Conservation (phyloP, 1,284 basidiomycete species). For the Inonotus obliquus region DNA sequence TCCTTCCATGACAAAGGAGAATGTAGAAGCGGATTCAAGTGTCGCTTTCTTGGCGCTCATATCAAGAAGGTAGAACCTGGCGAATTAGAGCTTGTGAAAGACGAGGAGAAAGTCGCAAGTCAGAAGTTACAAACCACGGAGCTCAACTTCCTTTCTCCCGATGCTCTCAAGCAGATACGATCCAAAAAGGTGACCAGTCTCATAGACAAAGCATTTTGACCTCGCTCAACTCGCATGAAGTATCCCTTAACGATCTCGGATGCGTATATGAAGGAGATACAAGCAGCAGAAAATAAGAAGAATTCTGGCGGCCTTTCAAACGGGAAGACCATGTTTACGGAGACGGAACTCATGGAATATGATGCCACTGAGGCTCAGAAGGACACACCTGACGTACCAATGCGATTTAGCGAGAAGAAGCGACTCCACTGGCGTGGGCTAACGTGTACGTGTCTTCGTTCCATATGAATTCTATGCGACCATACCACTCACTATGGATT, state of each 20-base stretch:
- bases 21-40: slow-evolving; percentile 87
- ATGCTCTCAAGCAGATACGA: slow-evolving; percentile 54
- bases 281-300: slow-evolving; percentile 28
- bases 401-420: slow-evolving; percentile 81
- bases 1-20: slow-evolving; percentile 71
- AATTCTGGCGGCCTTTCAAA: neutral
- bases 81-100: slow-evolving; percentile 39
- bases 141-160: slow-evolving; percentile 65
- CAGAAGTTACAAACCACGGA: slow-evolving; percentile 56
- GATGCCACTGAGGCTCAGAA: slow-evolving; percentile 30
- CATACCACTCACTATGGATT: slow-evolving; percentile 5
- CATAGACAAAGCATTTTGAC: neutral
- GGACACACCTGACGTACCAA: slow-evolving; percentile 63
- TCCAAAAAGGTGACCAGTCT: slow-evolving; percentile 55
- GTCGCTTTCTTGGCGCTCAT: slow-evolving; percentile 86
- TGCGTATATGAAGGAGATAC: slow-evolving; percentile 62
- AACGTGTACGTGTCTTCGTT: slow-evolving; percentile 55
- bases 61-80: slow-evolving; percentile 40
- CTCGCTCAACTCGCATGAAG: slow-evolving; percentile 30
- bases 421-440: slow-evolving; percentile 84
- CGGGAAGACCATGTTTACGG: slow-evolving; percentile 3
- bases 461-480: neutral
- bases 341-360: slow-evolving; percentile 14
- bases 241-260: slow-evolving; percentile 65
- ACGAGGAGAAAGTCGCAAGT: slow-evolving; percentile 55